A percentile compares a stretch with the other conserved stretches of the same genome.
phyloP scores from a whole-genome alignment of 805 yeast genomes.

The Wilhelminamyces savonicus region DNA sequence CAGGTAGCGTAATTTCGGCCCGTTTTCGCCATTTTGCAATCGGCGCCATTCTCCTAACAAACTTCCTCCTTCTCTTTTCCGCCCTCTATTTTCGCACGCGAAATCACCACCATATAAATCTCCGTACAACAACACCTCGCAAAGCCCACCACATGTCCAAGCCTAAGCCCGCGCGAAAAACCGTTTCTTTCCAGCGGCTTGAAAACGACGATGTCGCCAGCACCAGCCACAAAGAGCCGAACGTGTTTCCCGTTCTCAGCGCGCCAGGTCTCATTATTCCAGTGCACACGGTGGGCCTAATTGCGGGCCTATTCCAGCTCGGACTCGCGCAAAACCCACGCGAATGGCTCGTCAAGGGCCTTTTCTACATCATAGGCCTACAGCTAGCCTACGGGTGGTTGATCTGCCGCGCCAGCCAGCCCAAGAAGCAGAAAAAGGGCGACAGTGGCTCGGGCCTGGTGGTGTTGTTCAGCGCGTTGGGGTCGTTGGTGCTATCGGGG shows the following conservation, averaged over 20 bases:
- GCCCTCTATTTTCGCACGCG: no score
- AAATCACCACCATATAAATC: no score
- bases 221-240: background rate
- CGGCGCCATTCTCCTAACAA: no score
- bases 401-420: slow-evolving; percentile 1
- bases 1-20: no score
- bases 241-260: background rate
- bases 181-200: background rate
- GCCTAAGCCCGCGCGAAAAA: background rate
- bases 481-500: slow-evolving; percentile 25
- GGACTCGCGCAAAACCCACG: slow-evolving; percentile 23
- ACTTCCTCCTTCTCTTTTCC: no score
- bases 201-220: background rate
- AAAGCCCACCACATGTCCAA: background rate
- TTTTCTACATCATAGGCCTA: slow-evolving; percentile 14
- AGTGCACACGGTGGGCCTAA: slow-evolving; percentile 19
- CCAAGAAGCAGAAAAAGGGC: slow-evolving; percentile 1
- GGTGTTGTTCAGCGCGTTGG: no score
- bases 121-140: no score
- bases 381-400: slow-evolving; percentile 16
- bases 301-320: slow-evolving; percentile 21
- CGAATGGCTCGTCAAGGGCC: slow-evolving; percentile 19
- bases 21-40: no score
- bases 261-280: slow-evolving; percentile 15
- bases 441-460: slow-evolving; percentile 8